Evolutionary conservation across 2,329 filamentous ascomycete species (phyloP), one percentile per base, ranked within the genome.

Genomic region (Zasmidium cellare): DNA sequence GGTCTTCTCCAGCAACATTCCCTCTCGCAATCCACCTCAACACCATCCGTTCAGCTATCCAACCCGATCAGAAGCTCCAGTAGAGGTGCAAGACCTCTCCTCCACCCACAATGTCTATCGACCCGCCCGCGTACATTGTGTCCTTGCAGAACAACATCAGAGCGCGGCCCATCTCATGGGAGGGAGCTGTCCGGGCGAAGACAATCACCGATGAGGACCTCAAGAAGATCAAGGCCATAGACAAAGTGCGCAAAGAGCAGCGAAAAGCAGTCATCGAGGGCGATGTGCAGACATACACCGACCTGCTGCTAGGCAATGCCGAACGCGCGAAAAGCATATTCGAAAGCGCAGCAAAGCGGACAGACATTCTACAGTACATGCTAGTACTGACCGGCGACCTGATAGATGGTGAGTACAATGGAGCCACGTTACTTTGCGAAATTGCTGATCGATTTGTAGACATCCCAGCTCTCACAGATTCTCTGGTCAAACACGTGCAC

Each of bases 91-190:
- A 41, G 35, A 41, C 16, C 7, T n/a, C 35, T 41, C 5, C 16
- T 3, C 3, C 35, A n/a, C 35, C 58, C 66, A 65, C 25, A 60
- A 97, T 97, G 92, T 93, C 92, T 74, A 85, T 96, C 76, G 92
- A 97, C 74, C 89, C 91, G 67, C 92, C 92, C 59, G 90, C 90
- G 59, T 97, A 97, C 77, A 84, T 90, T 65, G 83, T 86, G 73
- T 93, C 91, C 67, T 84, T 97, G 67, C 92, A 96, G 81, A 96
- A 91, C 85, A 97, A 97, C 82, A 96, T 97, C 75, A 91, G 94
- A 73, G 89, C 91, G 72, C 87, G 94, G 67, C 92, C 92, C 65
- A 96, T 99, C 77, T 92, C 93, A 58, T 99, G 94, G 94, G 93
- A 97, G 77, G 93, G 93, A 70, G 92, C 93, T 70, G 91, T 96